phyloP scores from a whole-genome alignment of 2,329 filamentous ascomycete genomes.

The Dactylella cylindrospora region DNA sequence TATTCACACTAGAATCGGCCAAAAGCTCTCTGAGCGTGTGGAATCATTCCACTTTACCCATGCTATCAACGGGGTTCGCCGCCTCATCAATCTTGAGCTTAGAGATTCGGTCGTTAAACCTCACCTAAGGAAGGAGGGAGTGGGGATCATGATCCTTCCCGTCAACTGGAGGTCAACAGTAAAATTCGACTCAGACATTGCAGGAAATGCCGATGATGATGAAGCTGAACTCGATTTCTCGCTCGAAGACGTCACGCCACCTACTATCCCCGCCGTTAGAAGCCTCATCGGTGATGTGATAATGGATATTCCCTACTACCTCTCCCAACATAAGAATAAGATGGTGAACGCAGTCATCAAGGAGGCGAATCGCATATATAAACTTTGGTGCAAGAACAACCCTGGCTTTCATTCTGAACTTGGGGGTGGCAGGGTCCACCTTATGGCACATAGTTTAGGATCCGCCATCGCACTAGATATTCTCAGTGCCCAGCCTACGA shows the following conservation, averaged over 20 bases:
- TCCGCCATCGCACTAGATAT: constrained; percentile 94
- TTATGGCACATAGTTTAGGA: constrained; percentile 90
- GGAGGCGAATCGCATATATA: constrained; percentile 94
- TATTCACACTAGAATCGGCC: constrained; percentile 64
- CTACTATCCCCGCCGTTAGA: constrained; percentile 86
- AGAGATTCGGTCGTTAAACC: constrained; percentile 71
- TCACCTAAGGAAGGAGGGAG: constrained; percentile 68
- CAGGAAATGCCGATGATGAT: constrained; percentile 59
- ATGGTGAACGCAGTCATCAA: constrained; percentile 87
- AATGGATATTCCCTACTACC: constrained; percentile 96
- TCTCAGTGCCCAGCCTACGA: constrained; percentile 81
- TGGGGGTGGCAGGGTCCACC: constrained; percentile 77
- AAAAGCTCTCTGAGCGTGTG: constrained; percentile 90
- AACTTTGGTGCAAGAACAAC: constrained; percentile 92
- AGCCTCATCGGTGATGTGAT: constrained; percentile 96
- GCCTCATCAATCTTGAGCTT: constrained; percentile 82
- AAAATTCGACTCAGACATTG: constrained; percentile 75
- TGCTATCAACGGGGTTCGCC: constrained; percentile 84
- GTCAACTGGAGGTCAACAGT: constrained; percentile 91
- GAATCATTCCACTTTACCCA: constrained; percentile 98
- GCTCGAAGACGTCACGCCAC: constrained; percentile 87
- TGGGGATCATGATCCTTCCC: constrained; percentile 89
- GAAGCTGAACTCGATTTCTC: constrained; percentile 64
- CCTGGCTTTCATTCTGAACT: constrained; percentile 66
- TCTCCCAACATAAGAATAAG: constrained; percentile 91